Evolutionary conservation across 768 basidiomycete species (phyloP), one percentile per base, ranked within the genome.

Genomic region (Boletellus ananas): DNA sequence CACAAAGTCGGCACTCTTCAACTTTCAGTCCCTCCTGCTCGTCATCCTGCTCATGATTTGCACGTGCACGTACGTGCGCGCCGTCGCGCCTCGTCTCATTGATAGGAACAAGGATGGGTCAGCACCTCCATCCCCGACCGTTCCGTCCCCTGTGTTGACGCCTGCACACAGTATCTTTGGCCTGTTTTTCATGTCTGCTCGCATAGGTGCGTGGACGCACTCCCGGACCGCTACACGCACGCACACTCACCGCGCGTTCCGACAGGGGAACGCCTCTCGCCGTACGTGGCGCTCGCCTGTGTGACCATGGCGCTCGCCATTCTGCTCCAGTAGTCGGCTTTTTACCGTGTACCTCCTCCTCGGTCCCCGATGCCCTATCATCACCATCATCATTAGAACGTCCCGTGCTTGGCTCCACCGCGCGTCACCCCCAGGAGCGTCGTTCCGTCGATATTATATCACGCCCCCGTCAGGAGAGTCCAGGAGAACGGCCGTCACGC

Each of bases 81-180:
- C 90, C 0, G 85, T 94, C 14, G 85, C 90, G 3, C 96, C 96
- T 11, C 79, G 90, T 21, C 74, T 98, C 5, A 79, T 98, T 12
- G 96, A 99, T 69, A 77, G 88, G 57, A 97, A 98, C 69, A 93
- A 94, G 71, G 79, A 92, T 70, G 95, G 96, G 95, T 95, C 59
- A 57, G 79, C 56, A 21, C 37, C 20, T 23, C 17, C 31, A 20
- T 13, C 29, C 23, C 43, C 43, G 16, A 7, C 18, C n/a, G 23
- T 21, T n/a, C 18, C 44, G 50, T 21, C 11, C 33, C 21, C 16
- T 14, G 34, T 34, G 49, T 38, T 43, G 49, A 52, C 54, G 16
- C 35, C 6, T 34, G 10, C 5, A 23, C 6, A 23, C 49, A 98
- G 95, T 5, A 92, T 98, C 66, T 73, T 89, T 21, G 95, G 95